Evolutionary conservation across 176 grass and related monocot species (phyloP).

Genomic region (Raddia guianensis): DNA sequence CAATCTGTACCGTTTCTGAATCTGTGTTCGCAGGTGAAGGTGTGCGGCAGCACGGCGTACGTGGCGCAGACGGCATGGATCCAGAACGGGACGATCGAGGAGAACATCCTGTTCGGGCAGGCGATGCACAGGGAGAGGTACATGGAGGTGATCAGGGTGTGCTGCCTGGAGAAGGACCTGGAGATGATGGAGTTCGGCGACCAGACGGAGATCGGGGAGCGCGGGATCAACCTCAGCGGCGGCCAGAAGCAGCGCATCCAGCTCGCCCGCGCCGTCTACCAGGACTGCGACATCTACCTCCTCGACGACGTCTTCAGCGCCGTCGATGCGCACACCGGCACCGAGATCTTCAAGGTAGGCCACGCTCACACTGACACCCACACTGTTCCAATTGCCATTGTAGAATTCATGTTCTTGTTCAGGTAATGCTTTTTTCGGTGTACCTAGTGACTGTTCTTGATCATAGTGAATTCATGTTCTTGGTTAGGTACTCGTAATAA

Average conservation of each 20-base stretch:
- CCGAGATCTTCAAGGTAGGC: slow-evolving; percentile 83
- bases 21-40: slow-evolving; percentile 66
- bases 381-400: not conserved
- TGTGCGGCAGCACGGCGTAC: slow-evolving; percentile 83
- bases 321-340: slow-evolving; percentile 86
- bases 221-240: slow-evolving; percentile 95
- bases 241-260: slow-evolving; percentile 98
- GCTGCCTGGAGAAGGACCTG: slow-evolving; percentile 91
- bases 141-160: slow-evolving; percentile 78
- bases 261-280: slow-evolving; percentile 90
- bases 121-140: slow-evolving; percentile 74
- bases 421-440: not conserved
- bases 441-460: too few relatives aligned
- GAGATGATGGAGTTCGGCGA: slow-evolving; percentile 99
- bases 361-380: too few relatives aligned
- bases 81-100: slow-evolving; percentile 93
- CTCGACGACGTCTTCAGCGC: slow-evolving; percentile 98
- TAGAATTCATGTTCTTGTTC: not conserved
- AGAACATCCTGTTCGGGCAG: slow-evolving; percentile 92
- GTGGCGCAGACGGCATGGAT: slow-evolving; percentile 96
- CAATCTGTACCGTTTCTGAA: not conserved
- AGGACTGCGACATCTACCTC: slow-evolving; percentile 88
- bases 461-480: not conserved
- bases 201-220: slow-evolving; percentile 97
- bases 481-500: not conserved